phyloP scores from a whole-genome alignment of 202 grass and related monocot genomes.

The Eragrostis tef region DNA sequence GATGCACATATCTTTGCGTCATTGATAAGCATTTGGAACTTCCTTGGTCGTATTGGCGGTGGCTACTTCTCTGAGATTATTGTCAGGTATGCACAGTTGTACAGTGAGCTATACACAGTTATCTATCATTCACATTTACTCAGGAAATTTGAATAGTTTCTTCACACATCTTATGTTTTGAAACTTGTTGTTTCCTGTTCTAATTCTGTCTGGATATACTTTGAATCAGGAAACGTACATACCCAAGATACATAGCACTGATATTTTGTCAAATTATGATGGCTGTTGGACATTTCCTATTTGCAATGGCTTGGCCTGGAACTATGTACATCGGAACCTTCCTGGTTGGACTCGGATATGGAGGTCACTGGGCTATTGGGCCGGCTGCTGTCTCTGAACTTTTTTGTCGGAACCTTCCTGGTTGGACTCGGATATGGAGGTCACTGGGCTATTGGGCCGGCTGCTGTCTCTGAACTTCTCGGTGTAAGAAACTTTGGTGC shows the following conservation, averaged over 20 bases:
- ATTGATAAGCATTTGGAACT: slow-evolving; percentile 95
- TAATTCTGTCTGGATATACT: slow-evolving; percentile 8
- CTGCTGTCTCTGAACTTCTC: slow-evolving; percentile 79
- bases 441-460: slow-evolving; percentile 89
- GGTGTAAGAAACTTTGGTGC: slow-evolving; percentile 81
- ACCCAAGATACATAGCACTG: slow-evolving; percentile 71
- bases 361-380: slow-evolving; percentile 86
- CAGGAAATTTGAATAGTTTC: slow-evolving; percentile 26
- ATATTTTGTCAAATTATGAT: slow-evolving; percentile 67
- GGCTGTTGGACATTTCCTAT: slow-evolving; percentile 81
- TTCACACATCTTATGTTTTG: slow-evolving; percentile 1
- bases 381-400: slow-evolving; percentile 82
- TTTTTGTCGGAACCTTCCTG: slow-evolving; percentile 76
- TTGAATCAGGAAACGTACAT: slow-evolving; percentile 65
- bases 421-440: slow-evolving; percentile 83
- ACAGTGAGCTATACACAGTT: not conserved
- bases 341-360: slow-evolving; percentile 81
- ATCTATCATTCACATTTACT: not conserved
- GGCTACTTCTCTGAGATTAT: slow-evolving; percentile 96
- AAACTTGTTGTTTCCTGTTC: not conserved
- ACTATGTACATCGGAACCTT: slow-evolving; percentile 82
- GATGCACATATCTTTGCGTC: slow-evolving; percentile 79
- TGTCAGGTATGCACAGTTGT: slow-evolving; percentile 61
- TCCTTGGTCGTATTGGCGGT: slow-evolving; percentile 86
- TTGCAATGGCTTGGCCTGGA: slow-evolving; percentile 91